phyloP scores from a whole-genome alignment of 805 yeast genomes.

The Wickerhamiella vanderwaltii region DNA sequence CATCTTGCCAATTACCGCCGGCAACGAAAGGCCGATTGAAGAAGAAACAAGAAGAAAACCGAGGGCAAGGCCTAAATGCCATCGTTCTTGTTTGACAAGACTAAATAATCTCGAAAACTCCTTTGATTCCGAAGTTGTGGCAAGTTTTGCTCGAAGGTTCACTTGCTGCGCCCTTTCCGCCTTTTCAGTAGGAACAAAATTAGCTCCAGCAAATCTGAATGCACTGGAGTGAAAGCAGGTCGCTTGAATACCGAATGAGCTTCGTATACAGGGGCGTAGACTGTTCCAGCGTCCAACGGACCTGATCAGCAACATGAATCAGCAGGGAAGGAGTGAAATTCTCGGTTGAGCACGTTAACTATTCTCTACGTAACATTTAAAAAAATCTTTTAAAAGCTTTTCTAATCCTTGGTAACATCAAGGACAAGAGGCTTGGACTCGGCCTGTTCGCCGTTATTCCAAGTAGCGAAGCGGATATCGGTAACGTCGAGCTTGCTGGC shows the following conservation, averaged over 20 bases:
- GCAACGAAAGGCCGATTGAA: constrained; percentile 68
- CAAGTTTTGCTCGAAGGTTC: constrained; percentile 26
- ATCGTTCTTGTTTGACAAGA: constrained; percentile 46
- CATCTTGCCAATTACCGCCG: constrained; percentile 73
- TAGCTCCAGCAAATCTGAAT: neutral
- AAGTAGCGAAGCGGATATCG: constrained; percentile 62
- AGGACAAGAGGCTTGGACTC: constrained; percentile 22
- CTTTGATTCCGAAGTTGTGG: constrained; percentile 16
- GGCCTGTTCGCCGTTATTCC: constrained; percentile 47
- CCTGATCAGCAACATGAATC: constrained; percentile 7
- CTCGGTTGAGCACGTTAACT: neutral
- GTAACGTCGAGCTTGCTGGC: constrained; percentile 56
- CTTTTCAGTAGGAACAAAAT: constrained; percentile 2
- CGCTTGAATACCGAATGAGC: neutral
- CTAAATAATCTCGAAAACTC: constrained; percentile 40
- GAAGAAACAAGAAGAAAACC: constrained; percentile 56
- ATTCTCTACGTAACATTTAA: neutral
- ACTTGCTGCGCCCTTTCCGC: constrained; percentile 23
- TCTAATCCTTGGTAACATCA: constrained; percentile 13
- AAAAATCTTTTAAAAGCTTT: neutral
- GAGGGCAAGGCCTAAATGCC: constrained; percentile 49
- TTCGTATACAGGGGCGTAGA: too few species aligned
- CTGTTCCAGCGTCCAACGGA: neutral
- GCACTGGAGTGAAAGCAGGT: neutral
- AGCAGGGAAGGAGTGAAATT: neutral